A percentile compares a stretch with the other conserved stretches of the same genome.
Conservation (phyloP, 192 early-diverging fungal species). For the Coemansia brasiliensis region DNA sequence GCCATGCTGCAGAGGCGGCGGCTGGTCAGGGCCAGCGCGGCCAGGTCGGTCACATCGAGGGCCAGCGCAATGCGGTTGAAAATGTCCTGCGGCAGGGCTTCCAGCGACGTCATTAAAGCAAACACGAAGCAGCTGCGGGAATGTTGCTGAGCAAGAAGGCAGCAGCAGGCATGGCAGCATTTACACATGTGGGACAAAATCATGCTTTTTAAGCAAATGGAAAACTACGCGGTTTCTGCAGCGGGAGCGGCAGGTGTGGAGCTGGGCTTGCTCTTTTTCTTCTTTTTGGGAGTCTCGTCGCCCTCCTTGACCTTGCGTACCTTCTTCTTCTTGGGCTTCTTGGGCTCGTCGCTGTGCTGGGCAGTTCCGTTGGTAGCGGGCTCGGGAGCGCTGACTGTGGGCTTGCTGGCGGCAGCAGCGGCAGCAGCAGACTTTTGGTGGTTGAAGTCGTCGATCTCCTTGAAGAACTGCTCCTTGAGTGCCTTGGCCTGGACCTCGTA, state of each 20-base stretch:
- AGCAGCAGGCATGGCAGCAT: neutral
- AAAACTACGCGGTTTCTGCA: neutral
- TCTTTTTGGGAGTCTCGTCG: constrained; percentile 27
- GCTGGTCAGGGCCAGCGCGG: constrained; percentile 32
- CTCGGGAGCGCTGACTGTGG: neutral
- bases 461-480: constrained; percentile 15
- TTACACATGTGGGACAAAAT: neutral
- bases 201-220: neutral
- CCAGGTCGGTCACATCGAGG: constrained; percentile 27
- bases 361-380: neutral
- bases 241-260: neutral
- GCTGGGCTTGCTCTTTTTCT: constrained; percentile 18
- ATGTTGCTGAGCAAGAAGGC: too few relatives aligned
- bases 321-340: constrained; percentile 27
- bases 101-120: constrained; percentile 18
- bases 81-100: constrained; percentile 36
- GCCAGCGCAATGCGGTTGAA: constrained; percentile 41
- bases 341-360: constrained; percentile 2
- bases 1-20: constrained; percentile 24
- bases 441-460: constrained; percentile 10
- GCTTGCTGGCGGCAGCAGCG: neutral
- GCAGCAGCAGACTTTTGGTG: constrained; percentile 1
- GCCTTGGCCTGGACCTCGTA: constrained; percentile 17
- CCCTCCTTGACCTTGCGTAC: constrained; percentile 10
- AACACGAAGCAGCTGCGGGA: neutral